Evolutionary conservation across 345 rosid genomes (phyloP).

Genomic region (Eucalyptus cloeziana): DNA sequence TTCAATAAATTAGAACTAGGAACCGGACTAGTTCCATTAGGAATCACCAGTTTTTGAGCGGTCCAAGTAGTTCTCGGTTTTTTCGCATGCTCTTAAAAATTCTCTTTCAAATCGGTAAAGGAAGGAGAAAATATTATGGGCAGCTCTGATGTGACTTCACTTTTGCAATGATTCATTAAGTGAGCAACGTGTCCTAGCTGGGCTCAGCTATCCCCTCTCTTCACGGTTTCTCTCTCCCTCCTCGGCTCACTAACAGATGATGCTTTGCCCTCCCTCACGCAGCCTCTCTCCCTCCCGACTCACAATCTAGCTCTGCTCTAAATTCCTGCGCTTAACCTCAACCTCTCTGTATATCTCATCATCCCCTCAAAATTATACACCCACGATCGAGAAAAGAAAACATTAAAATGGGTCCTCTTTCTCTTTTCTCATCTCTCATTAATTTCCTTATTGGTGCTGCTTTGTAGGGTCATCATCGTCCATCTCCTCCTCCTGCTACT

Average conservation of each 20-base stretch:
- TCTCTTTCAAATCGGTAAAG: no score
- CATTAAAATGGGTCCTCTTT: background rate
- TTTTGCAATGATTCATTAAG: no score
- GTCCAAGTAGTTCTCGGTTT: no score
- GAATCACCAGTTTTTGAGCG: no score
- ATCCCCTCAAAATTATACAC: background rate
- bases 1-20: no score
- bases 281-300: background rate
- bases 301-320: background rate
- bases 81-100: fast-evolving
- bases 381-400: background rate
- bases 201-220: no score
- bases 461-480: background rate
- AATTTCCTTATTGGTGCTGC: background rate
- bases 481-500: background rate
- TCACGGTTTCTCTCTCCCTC: background rate
- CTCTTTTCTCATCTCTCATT: background rate
- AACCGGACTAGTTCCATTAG: no score
- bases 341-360: background rate
- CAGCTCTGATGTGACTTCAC: no score
- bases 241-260: background rate
- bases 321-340: background rate
- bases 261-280: background rate
- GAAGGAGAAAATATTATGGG: no score
- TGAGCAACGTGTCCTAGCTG: no score